phyloP scores from a whole-genome alignment of 306 rosid genomes.

The Senna siamea region DNA sequence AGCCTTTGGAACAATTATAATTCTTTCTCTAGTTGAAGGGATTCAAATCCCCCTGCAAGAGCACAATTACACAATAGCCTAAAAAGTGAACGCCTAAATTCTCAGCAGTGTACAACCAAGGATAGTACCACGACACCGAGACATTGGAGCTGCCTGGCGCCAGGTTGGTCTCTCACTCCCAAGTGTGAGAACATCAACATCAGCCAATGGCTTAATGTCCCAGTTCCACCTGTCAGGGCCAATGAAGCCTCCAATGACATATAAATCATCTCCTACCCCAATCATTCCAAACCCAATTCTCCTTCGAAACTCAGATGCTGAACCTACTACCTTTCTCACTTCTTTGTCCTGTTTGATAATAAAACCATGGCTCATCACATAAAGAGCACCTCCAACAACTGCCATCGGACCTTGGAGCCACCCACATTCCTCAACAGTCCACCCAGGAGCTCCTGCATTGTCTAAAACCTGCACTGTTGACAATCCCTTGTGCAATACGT shows the following conservation, averaged over 20 bases:
- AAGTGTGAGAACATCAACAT: conserved; percentile 77
- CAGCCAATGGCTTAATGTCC: conserved; percentile 79
- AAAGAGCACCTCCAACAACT: conserved; percentile 69
- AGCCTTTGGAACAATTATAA: conserved; percentile 43
- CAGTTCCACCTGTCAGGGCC: conserved; percentile 83
- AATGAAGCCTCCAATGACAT: conserved; percentile 85
- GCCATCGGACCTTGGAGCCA: conserved; percentile 98
- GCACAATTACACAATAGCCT: conserved; percentile 45
- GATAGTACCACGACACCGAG: conserved; percentile 85
- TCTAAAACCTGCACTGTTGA: conserved; percentile 86
- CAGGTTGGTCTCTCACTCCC: conserved; percentile 82
- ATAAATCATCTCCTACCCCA: conserved; percentile 72
- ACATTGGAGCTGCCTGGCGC: conserved; percentile 87
- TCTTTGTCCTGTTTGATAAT: conserved; percentile 70
- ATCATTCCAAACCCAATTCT: conserved; percentile 91
- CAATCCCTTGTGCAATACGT: conserved; percentile 92
- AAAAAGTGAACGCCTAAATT: conserved; percentile 59
- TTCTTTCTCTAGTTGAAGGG: conserved; percentile 45
- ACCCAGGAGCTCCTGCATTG: conserved; percentile 55
- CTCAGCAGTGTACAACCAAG: conserved; percentile 87
- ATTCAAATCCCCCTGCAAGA: conserved; percentile 40
- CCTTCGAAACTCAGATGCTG: conserved; percentile 78
- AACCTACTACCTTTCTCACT: conserved; percentile 54
- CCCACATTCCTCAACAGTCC: conserved; percentile 78
- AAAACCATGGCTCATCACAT: conserved; percentile 82